Conservation (phyloP, 495 filamentous ascomycete genomes). For the Hamigera avellanea region DNA sequence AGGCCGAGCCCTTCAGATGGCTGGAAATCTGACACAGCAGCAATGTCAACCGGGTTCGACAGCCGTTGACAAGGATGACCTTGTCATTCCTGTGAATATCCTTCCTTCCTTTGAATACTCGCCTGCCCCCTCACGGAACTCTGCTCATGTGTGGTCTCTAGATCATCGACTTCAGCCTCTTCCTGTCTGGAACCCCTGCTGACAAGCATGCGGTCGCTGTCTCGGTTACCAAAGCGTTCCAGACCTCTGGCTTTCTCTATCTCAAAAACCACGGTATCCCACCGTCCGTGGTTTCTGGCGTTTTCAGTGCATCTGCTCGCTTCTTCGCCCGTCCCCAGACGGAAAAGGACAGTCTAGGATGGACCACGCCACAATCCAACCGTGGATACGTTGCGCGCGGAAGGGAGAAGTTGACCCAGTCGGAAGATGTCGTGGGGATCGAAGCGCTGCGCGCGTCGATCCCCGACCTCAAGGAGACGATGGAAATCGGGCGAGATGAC, state of each 20-base stretch:
- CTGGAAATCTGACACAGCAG: constrained; percentile 12
- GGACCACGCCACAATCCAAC: constrained; percentile 64
- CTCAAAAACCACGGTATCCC: constrained; percentile 68
- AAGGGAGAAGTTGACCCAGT: constrained; percentile 60
- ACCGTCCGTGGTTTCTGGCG: constrained; percentile 38
- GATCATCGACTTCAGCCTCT: constrained; percentile 79
- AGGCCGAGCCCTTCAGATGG: constrained; percentile 3
- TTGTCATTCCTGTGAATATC: constrained; percentile 54
- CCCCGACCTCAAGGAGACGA: constrained; percentile 73
- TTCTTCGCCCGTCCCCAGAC: constrained; percentile 66
- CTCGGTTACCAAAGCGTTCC: constrained; percentile 68
- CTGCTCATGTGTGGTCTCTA: constrained; percentile 18
- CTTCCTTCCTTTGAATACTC: not conserved
- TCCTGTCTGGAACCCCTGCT: constrained; percentile 50
- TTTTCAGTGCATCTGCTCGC: constrained; percentile 59
- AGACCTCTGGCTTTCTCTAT: constrained; percentile 83
- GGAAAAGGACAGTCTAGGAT: constrained; percentile 59
- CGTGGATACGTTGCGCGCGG: constrained; percentile 68
- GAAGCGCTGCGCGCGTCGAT: constrained; percentile 43
- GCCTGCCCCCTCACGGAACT: constrained; percentile 1
- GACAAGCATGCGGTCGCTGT: constrained; percentile 55
- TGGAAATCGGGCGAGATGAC: constrained; percentile 73
- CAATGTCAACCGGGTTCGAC: constrained; percentile 19
- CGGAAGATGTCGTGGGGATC: constrained; percentile 46
- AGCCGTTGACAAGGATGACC: constrained; percentile 53